Conservation (phyloP, 371 early-diverging fungal species). For the Synchytrium microbalum region DNA sequence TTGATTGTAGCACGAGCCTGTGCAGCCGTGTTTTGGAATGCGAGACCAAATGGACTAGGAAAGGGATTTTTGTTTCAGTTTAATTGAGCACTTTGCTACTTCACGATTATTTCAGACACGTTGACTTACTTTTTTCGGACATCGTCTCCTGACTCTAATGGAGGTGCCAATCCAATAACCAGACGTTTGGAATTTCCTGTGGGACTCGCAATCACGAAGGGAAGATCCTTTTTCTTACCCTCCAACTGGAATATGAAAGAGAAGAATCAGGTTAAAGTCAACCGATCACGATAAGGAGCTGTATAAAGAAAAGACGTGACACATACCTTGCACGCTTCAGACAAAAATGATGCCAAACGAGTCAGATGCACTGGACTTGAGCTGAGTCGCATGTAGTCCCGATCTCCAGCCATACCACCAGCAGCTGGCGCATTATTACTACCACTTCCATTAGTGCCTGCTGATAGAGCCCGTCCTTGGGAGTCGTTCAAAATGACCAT, state of each 20-base stretch:
- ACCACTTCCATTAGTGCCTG: constrained; percentile 1
- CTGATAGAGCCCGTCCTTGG: constrained; percentile 12
- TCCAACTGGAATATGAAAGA: constrained; percentile 14
- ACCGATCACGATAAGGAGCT: background rate
- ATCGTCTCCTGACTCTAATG: constrained; percentile 19
- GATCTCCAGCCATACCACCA: constrained; percentile 22
- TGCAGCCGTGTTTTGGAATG: constrained; percentile 59
- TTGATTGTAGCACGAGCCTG: constrained; percentile 44
- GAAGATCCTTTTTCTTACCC: constrained; percentile 52
- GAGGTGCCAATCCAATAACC: constrained; percentile 56
- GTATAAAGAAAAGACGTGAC: background rate
- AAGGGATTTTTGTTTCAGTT: background rate
- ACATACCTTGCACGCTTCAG: constrained; percentile 65
- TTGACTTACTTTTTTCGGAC: constrained; percentile 56
- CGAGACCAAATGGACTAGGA: constrained; percentile 57
- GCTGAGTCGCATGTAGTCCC: constrained; percentile 28
- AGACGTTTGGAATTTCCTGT: constrained; percentile 51
- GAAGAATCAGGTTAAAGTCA: background rate
- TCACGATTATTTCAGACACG: background rate
- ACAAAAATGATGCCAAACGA: constrained; percentile 67
- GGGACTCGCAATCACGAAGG: constrained; percentile 58
- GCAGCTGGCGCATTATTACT: background rate
- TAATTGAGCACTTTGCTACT: background rate
- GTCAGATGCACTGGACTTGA: constrained; percentile 38
- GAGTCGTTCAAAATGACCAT: constrained; percentile 45